Base-by-base conservation (phyloP, 164 flowering plant species). In the Aristolochia californica region DNA sequence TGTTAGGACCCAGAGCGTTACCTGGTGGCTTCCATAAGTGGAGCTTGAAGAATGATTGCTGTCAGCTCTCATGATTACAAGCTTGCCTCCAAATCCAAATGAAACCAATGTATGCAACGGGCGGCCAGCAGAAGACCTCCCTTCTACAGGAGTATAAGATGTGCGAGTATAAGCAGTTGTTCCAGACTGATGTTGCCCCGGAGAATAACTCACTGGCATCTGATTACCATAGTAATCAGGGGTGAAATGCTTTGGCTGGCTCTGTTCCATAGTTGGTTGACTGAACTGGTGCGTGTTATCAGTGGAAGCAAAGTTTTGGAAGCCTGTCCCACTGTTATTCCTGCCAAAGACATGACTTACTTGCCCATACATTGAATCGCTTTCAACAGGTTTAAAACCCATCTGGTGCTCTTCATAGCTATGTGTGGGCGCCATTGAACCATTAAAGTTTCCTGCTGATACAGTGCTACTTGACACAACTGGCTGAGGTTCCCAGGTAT, bases 21-120 rank as follows among this genome's bases (percentile, higher is more conserved):
- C 97, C 96, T 94, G 87, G 40, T 34, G 40, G 70, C 66, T 77
- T 48, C 73, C 82, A 73, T 66, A 77, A 22, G 72, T 65, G 15
- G 81, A 66, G 47, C 58, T 79, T 52, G 62, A 28, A 7, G 57
- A 59, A 57, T 58, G 43, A 62, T 75, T 61, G 65, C 50, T 66
- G 48, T 13, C 66, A 65, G 78, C 77, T 74, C 82, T 94, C 86
- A 84, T 75, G 30, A 88, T 82, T 54, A 94, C 66, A 38, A 94
- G 87, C 69, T 90, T 94, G 60, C 99, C 99, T 60, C 99, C 99
- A 79, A 94, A 94, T 15, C 99, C 99, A 79, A 94, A 94, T 51
- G 87, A 72, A 62, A 90, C 93, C 64, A 94, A 68, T 10, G 99
- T 86, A 83, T 90, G 97, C 2, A 88, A 79, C 64, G 99, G 99